Base-by-base conservation (phyloP, 441 rosid species). In the Croton laevigatus region DNA sequence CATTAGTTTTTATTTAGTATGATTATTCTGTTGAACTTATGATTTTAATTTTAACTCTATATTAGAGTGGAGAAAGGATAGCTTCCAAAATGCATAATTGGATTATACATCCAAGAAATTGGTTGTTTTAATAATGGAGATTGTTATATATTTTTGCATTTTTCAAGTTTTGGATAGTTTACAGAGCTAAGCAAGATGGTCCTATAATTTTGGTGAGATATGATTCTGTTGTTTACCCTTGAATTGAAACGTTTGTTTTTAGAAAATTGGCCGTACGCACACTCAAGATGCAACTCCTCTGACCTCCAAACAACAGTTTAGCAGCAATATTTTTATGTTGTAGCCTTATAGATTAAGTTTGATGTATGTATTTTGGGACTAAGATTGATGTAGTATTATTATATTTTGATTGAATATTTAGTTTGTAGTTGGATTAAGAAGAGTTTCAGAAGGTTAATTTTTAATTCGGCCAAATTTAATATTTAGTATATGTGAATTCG, bases 161-260 rank as follows among this genome's bases (percentile, higher is more conserved):
- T 69, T 76, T 72, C 85, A 94, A 98, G 99, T 94, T 92, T 80
- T 94, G 99, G 99, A 78, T 94, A 59, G 72, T 94, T 38, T 92
- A 94, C 80, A 80, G 99, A 79, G 98, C 99, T 75, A 92, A 94
- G 84, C 83, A 94, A 81, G 99, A 94, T 73, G 98, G 91, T 61
- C 98, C 98, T 65, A 95, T 94, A 67, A 91, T 94, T 44, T 72
- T 94, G 97, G 98, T 91, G 77, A 78, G 84, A 65, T 1, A 14
- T 40, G 19, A 37, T 59, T 59, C 46, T 62, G 46, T 6, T 68
- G 14, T 16, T 38, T 14, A 27, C n/a, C 45, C 20, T 49, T 49
- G 32, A 13, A 0, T 4, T 65, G 19, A 19, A 59, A 17, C 6
- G 16, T 52, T 36, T 38, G 8, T 16, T 12, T 49, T 44, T 22